Evolutionary conservation across 148 eudicot species (phyloP), one percentile per base, ranked within the genome.

Genomic region (Rheum nobile): DNA sequence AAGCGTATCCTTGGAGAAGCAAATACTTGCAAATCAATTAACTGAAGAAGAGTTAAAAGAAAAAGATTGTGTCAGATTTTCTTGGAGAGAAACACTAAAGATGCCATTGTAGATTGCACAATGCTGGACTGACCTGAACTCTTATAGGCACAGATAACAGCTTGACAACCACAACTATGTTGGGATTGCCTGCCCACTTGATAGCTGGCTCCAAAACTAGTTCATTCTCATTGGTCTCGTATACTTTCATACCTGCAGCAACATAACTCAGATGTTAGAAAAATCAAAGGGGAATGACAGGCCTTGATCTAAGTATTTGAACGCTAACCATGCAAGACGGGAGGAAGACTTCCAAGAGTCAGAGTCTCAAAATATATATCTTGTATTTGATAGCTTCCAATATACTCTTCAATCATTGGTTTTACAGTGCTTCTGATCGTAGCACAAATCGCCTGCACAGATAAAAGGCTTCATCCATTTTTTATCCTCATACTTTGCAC

Each of bases 131-230:
- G 61, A 93, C 98, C 96, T 94, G 98, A 81, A 94, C 55, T 50
- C 80, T 83, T 72, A 94, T 79, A 46, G 77, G 77, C 19, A 83
- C 37, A 26, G 93, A 87, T 77, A 81, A 75, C 55, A 91, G 1
- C 75, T 83, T 86, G 48, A 90, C 79, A 26, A 81, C 82, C 77
- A 94, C 74, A 47, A 83, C 81, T 54, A 94, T 85, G 72, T 88
- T 94, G 43, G 93, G 89, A 77, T 94, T 91, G 46, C 97, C 97
- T 38, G 97, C 98, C 97, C 96, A 94, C 81, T 88, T 86, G 1
- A 94, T 82, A 70, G 90, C 84, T 55, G 96, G 91, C 82, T 94
- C 96, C 96, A 94, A 77, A 35, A 94, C 89, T 75, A 94, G 72
- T 74, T 88, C 88, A n/a, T 74, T 91, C 83, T 87, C 96, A 79